Evolutionary conservation across 306 rosid species (phyloP), one percentile per base, ranked within the genome.

Genomic region (Trichosanthes truncata): DNA sequence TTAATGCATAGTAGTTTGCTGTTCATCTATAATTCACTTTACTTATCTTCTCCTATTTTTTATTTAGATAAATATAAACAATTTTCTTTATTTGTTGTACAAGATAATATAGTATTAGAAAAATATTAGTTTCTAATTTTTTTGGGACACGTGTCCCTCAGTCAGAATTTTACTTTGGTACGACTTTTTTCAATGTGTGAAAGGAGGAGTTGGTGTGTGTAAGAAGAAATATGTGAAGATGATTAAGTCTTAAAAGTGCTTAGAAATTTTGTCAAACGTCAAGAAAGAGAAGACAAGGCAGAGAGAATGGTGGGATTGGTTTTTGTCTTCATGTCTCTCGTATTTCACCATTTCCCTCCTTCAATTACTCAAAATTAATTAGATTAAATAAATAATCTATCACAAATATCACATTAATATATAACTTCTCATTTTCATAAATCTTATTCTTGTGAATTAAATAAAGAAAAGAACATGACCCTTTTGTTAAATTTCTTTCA

Each of bases 241-340:
- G 26, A 74, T 74, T 33, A 49, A 74, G 57, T 48, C 61, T 48
- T 73, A 17, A 68, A 74, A 74, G 61, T 74, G 61, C 29, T 74
- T 48, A 46, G 78, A 74, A 74, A 40, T 74, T 51, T 48, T 74
- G 55, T 73, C 78, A 74, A 74, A 74, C 61, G 55, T 74, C 41
- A 74, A 74, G 14, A 17, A 49, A 49, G 57, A 9, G n/a, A 74
- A 74, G 78, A 74, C 78, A 74, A 74, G 78, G 61, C 78, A 76
- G 83, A 81, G 81, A 51, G 60, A 51, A 57, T 38, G 74, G 36
- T 78, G 84, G 81, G 79, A 83, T 81, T 78, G 48, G 90, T 74
- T 85, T 86, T 49, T 74, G 78, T 74, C 78, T 29, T 26, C 61
- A 49, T 48, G 61, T 74, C 26, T 74, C 38, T 45, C 61, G 40